Conservation (phyloP, 441 rosid genomes). For the Populus tomentosa region DNA sequence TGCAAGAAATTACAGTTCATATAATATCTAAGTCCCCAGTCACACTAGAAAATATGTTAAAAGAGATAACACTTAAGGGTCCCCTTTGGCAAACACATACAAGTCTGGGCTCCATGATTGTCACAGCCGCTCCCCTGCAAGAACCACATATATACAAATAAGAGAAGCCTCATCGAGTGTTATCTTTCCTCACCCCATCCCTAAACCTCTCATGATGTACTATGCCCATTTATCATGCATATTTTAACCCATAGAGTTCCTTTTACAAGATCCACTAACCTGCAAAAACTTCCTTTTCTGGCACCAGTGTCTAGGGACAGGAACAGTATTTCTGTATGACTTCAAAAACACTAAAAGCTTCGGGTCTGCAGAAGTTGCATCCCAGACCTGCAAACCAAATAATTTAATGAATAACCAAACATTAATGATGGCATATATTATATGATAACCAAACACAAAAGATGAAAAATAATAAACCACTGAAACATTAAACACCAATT, state of each 20-base stretch:
- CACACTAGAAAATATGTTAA: slow-evolving; percentile 33
- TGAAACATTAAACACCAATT: not conserved
- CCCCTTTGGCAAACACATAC: slow-evolving; percentile 82
- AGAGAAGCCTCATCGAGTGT: slow-evolving; percentile 78
- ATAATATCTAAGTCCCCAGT: slow-evolving; percentile 36
- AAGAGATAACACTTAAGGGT: slow-evolving; percentile 39
- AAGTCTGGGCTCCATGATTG: slow-evolving; percentile 90
- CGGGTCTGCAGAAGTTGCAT: slow-evolving; percentile 95
- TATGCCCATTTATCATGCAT: slow-evolving; percentile 47
- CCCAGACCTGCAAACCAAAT: slow-evolving; percentile 73
- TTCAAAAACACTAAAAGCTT: slow-evolving; percentile 91
- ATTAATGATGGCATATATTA: not conserved
- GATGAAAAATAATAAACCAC: not conserved
- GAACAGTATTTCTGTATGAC: slow-evolving; percentile 91
- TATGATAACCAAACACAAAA: not conserved
- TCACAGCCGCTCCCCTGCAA: slow-evolving; percentile 97
- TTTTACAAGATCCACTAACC: slow-evolving; percentile 53
- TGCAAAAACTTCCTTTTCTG: slow-evolving; percentile 98
- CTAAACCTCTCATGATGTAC: slow-evolving; percentile 41
- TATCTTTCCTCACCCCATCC: slow-evolving; percentile 54
- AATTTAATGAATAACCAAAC: slow-evolving; percentile 9
- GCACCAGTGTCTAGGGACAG: slow-evolving; percentile 99
- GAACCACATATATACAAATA: slow-evolving; percentile 97
- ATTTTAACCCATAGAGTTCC: slow-evolving; percentile 19
- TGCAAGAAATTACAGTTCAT: not conserved